A percentile compares a stretch with the other conserved stretches of the same genome.
Conservation (phyloP, 345 rosid genomes). For the Brassica nigra region DNA sequence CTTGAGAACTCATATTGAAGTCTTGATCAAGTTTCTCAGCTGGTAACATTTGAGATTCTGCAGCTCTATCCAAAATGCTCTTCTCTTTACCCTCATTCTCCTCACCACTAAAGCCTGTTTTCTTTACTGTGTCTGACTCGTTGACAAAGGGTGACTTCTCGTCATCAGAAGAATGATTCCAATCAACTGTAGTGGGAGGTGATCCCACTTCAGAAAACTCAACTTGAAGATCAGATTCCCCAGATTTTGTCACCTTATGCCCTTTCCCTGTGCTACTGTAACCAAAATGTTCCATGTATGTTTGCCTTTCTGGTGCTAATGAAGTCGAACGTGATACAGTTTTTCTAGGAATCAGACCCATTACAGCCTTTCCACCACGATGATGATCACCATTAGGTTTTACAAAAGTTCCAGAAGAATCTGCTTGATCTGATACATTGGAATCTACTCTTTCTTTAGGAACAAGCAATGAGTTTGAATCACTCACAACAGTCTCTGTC, state of each 20-base stretch:
- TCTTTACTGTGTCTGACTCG: constrained; percentile 55
- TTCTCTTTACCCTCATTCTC: constrained; percentile 33
- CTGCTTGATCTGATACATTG: background rate
- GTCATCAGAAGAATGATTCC: background rate
- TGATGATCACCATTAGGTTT: constrained; percentile 24
- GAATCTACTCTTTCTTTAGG: constrained; percentile 29
- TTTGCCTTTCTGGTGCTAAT: constrained; percentile 41
- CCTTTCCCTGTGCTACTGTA: background rate
- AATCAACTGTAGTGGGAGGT: constrained; percentile 58
- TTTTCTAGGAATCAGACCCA: constrained; percentile 42
- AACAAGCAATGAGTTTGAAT: constrained; percentile 38
- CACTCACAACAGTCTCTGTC: constrained; percentile 27
- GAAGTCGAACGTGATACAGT: constrained; percentile 41
- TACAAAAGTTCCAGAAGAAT: constrained; percentile 14
- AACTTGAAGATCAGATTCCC: constrained; percentile 89
- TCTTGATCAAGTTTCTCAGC: constrained; percentile 28
- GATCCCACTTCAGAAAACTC: constrained; percentile 86
- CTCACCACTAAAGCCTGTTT: constrained; percentile 46
- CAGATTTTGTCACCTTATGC: constrained; percentile 41
- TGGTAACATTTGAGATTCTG: constrained; percentile 26
- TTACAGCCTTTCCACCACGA: background rate
- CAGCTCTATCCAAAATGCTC: constrained; percentile 16
- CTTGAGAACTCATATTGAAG: background rate
- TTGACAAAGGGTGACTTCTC: constrained; percentile 15
- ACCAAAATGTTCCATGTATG: background rate